These are phyloP conservation scores for Delonix regia DNA, from an alignment of 306 rosid species.

Conservation along the genomic window DNA sequence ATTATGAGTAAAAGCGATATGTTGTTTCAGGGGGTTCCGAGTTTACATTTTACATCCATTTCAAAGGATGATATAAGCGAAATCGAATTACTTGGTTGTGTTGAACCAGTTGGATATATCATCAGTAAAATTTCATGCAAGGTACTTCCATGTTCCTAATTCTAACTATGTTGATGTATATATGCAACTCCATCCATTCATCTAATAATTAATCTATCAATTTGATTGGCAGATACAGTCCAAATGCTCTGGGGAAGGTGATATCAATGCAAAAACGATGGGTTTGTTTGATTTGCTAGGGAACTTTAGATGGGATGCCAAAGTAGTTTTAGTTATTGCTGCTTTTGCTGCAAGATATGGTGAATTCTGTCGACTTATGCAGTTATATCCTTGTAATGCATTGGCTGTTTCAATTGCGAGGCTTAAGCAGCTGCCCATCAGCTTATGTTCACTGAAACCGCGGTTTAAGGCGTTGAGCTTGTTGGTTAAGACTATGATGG, in stretches of 20 bases:
- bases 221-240: constrained; percentile 52
- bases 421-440: constrained; percentile 52
- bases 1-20: constrained; percentile 21
- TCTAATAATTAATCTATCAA: background rate
- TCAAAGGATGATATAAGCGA: constrained; percentile 34
- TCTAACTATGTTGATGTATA: background rate
- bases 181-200: background rate
- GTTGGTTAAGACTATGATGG: constrained; percentile 58
- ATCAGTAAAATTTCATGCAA: constrained; percentile 44
- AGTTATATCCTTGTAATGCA: constrained; percentile 37
- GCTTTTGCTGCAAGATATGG: constrained; percentile 63
- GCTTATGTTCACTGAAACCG: constrained; percentile 36
- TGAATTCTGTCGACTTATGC: constrained; percentile 56
- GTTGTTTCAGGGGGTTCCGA: constrained; percentile 61
- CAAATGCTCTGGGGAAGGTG: constrained; percentile 45
- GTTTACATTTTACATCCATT: constrained; percentile 39
- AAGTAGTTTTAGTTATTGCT: constrained; percentile 62
- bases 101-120: constrained; percentile 43
- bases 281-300: constrained; percentile 59
- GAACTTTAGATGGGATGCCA: constrained; percentile 62
- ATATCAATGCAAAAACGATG: constrained; percentile 51
- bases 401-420: constrained; percentile 50
- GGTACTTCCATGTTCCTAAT: constrained; percentile 38
- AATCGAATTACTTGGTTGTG: constrained; percentile 39
- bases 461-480: constrained; percentile 49